Base-by-base conservation (phyloP, 805 yeast genomes). In the Metschnikowia cubensis region DNA sequence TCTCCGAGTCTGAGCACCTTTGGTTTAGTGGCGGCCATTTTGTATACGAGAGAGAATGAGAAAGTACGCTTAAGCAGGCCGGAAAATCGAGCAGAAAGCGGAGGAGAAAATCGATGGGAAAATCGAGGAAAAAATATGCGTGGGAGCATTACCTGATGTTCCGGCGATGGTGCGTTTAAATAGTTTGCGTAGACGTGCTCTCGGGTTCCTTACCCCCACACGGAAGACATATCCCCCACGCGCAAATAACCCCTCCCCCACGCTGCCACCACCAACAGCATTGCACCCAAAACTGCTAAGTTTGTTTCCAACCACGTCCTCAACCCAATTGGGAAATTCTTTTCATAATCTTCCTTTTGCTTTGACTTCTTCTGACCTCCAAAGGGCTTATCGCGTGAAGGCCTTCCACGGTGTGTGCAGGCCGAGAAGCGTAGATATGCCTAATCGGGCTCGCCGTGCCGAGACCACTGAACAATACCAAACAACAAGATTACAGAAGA, bases 1-100 rank as follows among this genome's bases (percentile, higher is more conserved):
- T 39, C 35, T 35, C 61, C 61, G 35, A 58, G 52, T 44, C 58
- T 52, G 40, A 58, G 59, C 5, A 58, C 52, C 36, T 56, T 50
- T 7, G 59, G 61, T 48, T 54, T 56, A 17, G 44, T 18, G 21
- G 40, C 36, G 2, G 51, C 41, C 57, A 54, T 56, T 15, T 32
- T 40, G 29, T 20, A 11, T 44, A 36, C 21, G 36, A 15, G 33
- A 15, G 45, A 42, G 20, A 31, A 7, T 18, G 29, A 18, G 36
- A 33, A 33, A 8, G 31, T 42, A 10, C 29, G 36, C 36, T 42
- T 32, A 7, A 25, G 18, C 17, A 18, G 25, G 36, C 17, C 31
- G 4, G 29, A 32, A 41, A 41, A 18, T 14, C 10, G 29, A 22
- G 29, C 29, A 22, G 29, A 22, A 22, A 22, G 29, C 10, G 29